Percentiles rank a stretch among this genome's conserved stretches.
phyloP scores from a whole-genome alignment of 176 grass and related monocot genomes.

The Ampelocalamus luodianensis region DNA sequence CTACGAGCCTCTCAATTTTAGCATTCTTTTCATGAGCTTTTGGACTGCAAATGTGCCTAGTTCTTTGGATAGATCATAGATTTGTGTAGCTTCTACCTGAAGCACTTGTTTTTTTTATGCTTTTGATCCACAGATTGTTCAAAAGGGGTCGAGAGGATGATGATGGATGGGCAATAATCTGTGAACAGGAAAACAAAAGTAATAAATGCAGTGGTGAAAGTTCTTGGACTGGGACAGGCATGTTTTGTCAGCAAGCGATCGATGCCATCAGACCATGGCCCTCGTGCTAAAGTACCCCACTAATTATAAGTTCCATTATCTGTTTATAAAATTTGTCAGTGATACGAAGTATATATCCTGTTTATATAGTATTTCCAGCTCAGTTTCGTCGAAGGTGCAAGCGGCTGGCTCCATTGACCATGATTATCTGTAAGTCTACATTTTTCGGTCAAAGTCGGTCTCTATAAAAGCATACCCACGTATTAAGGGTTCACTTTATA shows the following conservation, averaged over 20 bases:
- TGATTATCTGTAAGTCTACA: too few species aligned
- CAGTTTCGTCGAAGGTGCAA: slow-evolving; percentile 44
- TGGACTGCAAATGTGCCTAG: slow-evolving; percentile 13
- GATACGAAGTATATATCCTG: background rate
- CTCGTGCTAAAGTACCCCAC: slow-evolving; percentile 23
- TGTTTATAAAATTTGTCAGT: background rate
- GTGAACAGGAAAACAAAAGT: background rate
- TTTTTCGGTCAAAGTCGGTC: too few species aligned
- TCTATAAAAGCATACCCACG: too few species aligned
- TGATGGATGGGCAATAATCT: background rate
- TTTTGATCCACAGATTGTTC: background rate
- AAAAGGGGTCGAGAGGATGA: background rate
- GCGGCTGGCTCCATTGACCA: background rate
- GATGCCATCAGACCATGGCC: background rate
- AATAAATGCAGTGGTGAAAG: background rate
- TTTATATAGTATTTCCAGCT: background rate
- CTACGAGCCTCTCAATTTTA: background rate
- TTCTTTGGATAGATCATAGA: background rate
- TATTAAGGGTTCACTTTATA: too few species aligned
- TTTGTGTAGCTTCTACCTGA: slow-evolving; percentile 34
- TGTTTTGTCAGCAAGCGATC: slow-evolving; percentile 23
- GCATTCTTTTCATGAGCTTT: slow-evolving; percentile 8
- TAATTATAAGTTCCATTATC: slow-evolving; percentile 3
- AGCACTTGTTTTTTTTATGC: slow-evolving; percentile 29
- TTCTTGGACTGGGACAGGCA: slow-evolving; percentile 7